phyloP scores from a whole-genome alignment of 441 rosid species.

The Pelargonium myrrhifolium region DNA sequence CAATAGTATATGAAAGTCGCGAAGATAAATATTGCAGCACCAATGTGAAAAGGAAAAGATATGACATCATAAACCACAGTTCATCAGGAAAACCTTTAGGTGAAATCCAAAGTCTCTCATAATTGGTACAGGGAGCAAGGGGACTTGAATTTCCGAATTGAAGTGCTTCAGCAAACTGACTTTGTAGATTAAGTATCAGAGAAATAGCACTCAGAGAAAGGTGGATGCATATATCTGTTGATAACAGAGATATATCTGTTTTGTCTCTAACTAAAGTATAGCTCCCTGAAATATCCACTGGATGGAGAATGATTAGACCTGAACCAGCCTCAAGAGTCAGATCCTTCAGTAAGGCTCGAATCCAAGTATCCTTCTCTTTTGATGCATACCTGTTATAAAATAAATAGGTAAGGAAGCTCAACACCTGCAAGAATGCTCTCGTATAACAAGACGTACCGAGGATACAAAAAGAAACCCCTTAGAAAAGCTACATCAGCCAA shows the following conservation, averaged over 20 bases:
- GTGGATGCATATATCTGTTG: constrained; percentile 81
- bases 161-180: constrained; percentile 72
- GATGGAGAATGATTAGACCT: constrained; percentile 90
- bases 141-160: constrained; percentile 90
- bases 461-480: no score
- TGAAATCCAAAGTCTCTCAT: constrained; percentile 78
- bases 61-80: background rate
- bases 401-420: no score
- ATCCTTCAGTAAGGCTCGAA: constrained; percentile 80
- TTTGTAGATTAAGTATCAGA: constrained; percentile 81
- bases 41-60: background rate
- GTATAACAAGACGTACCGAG: no score
- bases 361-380: constrained; percentile 94
- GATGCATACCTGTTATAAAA: constrained; percentile 68
- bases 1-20: background rate
- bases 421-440: no score
- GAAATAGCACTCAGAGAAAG: constrained; percentile 88
- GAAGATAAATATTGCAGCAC: background rate
- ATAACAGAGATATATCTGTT: constrained; percentile 77
- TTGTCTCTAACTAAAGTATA: constrained; percentile 90
- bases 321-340: constrained; percentile 92
- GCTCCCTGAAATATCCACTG: constrained; percentile 88
- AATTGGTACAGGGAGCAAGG: constrained; percentile 83
- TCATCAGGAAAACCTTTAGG: constrained; percentile 55
- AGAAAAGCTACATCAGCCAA: no score